Conservation (phyloP, 1,284 basidiomycete genomes). For the Cutaneotrichosporon sp. region DNA sequence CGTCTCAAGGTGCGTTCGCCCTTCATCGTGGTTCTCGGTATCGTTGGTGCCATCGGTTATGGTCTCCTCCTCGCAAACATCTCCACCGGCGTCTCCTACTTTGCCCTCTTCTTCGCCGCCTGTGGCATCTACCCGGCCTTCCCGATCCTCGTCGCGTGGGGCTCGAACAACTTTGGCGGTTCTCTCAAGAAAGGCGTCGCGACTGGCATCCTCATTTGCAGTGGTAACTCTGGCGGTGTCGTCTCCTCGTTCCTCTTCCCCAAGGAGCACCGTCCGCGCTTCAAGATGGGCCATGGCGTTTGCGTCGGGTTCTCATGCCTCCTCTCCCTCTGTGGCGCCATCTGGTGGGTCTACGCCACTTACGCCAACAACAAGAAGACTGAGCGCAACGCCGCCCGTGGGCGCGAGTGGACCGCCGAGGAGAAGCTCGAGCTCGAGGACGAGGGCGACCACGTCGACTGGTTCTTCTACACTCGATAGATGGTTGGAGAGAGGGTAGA, state of each 20-base stretch:
- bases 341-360: constrained; percentile 32
- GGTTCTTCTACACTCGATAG: constrained; percentile 41
- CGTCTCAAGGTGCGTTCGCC: constrained; percentile 40
- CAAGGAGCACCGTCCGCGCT: constrained; percentile 29
- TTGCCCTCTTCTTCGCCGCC: constrained; percentile 59
- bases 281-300: constrained; percentile 38
- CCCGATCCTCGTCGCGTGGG: constrained; percentile 62
- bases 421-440: constrained; percentile 38
- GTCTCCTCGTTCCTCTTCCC: constrained; percentile 56
- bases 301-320: constrained; percentile 30
- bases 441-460: constrained; percentile 40
- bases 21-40: constrained; percentile 45
- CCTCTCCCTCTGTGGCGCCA: constrained; percentile 23
- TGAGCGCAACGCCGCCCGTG: constrained; percentile 30
- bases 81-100: constrained; percentile 56
- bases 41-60: constrained; percentile 40
- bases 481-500: background rate
- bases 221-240: constrained; percentile 60
- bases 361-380: constrained; percentile 32
- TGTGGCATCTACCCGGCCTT: constrained; percentile 60
- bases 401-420: constrained; percentile 37
- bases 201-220: constrained; percentile 59
- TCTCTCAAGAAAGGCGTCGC: constrained; percentile 59
- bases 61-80: constrained; percentile 35
- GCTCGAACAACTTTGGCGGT: constrained; percentile 60